These are phyloP conservation scores for Penicillium parvum DNA, from an alignment of 495 filamentous ascomycete species.

Conservation along the genomic window DNA sequence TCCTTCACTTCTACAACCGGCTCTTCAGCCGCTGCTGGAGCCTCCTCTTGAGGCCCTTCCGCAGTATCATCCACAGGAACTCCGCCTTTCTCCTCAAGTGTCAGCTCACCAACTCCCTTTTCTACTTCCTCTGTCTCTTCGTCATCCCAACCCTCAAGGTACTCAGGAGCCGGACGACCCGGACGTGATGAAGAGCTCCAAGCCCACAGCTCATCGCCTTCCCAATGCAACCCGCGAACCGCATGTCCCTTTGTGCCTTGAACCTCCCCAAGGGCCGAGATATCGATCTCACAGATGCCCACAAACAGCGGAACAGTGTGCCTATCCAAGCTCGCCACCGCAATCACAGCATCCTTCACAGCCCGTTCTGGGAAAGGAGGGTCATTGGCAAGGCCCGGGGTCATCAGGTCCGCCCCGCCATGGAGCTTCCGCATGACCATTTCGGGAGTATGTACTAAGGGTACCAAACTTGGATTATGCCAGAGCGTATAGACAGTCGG, in stretches of 20 bases:
- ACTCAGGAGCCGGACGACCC: conserved; percentile 48
- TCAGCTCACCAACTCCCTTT: conserved; percentile 37
- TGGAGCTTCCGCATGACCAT: conserved; percentile 61
- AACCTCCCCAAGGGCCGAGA: conserved; percentile 53
- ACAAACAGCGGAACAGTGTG: conserved; percentile 62
- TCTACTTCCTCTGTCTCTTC: conserved; percentile 36
- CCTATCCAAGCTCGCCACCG: conserved; percentile 58
- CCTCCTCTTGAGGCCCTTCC: conserved; percentile 18
- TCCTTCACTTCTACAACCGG: conserved; percentile 42
- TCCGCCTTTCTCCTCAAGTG: conserved; percentile 31
- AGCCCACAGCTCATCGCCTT: conserved; percentile 68
- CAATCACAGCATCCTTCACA: conserved; percentile 58
- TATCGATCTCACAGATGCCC: conserved; percentile 64
- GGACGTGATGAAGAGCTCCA: conserved; percentile 55
- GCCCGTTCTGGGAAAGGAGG: conserved; percentile 63
- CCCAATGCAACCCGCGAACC: conserved; percentile 65
- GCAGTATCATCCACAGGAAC: conserved; percentile 26
- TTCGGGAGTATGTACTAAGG: conserved; percentile 59
- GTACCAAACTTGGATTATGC: conserved; percentile 58
- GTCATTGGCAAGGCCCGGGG: conserved; percentile 62
- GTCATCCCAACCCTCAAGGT: conserved; percentile 44
- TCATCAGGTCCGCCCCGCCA: conserved; percentile 71
- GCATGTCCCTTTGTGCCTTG: conserved; percentile 64
- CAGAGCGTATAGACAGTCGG: conserved; percentile 70
- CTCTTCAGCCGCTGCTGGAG: conserved; percentile 10